A percentile compares a stretch with the other conserved stretches of the same genome.
These are phyloP conservation scores for Mycena pura DNA, from an alignment of 768 basidiomycete genomes.

Conservation along the genomic window DNA sequence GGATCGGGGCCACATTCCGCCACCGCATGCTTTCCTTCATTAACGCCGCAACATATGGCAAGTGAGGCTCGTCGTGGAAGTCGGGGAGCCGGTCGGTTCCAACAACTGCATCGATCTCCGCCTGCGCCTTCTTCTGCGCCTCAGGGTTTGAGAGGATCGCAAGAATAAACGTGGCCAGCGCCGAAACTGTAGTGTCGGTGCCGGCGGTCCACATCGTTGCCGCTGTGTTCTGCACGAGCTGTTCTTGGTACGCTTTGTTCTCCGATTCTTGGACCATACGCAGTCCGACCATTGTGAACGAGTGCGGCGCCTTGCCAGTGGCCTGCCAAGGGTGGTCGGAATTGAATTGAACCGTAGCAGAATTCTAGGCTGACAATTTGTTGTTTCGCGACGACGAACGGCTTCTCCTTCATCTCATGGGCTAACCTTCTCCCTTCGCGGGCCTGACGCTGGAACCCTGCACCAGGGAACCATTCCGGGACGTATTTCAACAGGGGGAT, in stretches of 20 bases:
- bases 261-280: background rate
- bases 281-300: background rate
- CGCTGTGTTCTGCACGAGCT: background rate
- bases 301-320: background rate
- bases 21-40: slow-evolving; percentile 44
- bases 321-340: background rate
- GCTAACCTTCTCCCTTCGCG: slow-evolving; percentile 40
- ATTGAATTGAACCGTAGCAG: background rate
- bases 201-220: slow-evolving; percentile 12
- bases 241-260: background rate
- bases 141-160: slow-evolving; percentile 38
- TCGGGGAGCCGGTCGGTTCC: slow-evolving; percentile 41
- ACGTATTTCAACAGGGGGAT: slow-evolving; percentile 43
- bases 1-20: slow-evolving; percentile 39
- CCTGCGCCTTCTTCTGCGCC: slow-evolving; percentile 41
- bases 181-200: background rate
- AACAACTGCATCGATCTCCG: slow-evolving; percentile 44
- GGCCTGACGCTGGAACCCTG: slow-evolving; percentile 52
- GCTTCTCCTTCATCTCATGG: slow-evolving; percentile 41
- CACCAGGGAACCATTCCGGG: slow-evolving; percentile 55
- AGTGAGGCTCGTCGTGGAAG: slow-evolving; percentile 35
- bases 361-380: slow-evolving; percentile 37
- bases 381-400: slow-evolving; percentile 40
- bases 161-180: slow-evolving; percentile 5
- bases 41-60: slow-evolving; percentile 43